phyloP scores from a whole-genome alignment of 192 early-diverging fungal genomes.

The Coemansia sp. region DNA sequence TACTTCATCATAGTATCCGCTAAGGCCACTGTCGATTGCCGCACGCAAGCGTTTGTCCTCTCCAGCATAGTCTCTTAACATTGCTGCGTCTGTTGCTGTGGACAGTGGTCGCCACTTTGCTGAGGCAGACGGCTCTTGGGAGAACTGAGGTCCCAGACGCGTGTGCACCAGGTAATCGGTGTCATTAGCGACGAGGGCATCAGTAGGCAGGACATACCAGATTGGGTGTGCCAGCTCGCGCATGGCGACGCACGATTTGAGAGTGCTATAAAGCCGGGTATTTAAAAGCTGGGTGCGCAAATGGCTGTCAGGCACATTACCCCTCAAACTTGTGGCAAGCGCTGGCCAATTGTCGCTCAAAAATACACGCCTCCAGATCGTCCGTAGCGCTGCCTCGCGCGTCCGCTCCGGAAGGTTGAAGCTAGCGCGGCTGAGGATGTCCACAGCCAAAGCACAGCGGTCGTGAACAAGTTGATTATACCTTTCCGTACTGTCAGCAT shows the following conservation, averaged over 20 bases:
- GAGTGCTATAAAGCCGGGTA: slow-evolving; percentile 30
- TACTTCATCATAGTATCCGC: slow-evolving; percentile 34
- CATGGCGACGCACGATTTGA: slow-evolving; percentile 22
- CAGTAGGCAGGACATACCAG: slow-evolving; percentile 30
- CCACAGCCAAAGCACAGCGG: slow-evolving; percentile 32
- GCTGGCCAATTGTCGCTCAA: slow-evolving; percentile 37
- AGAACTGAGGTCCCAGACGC: slow-evolving; percentile 28
- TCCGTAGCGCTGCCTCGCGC: slow-evolving; percentile 24
- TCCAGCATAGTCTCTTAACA: slow-evolving; percentile 22
- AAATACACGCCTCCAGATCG: slow-evolving; percentile 50
- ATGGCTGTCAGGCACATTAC: slow-evolving; percentile 25
- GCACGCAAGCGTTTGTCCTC: slow-evolving; percentile 28
- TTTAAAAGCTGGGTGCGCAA: slow-evolving; percentile 24
- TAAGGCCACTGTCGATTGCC: slow-evolving; percentile 25
- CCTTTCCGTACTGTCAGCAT: background rate
- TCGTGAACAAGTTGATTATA: slow-evolving; percentile 15
- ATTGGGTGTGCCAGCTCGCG: slow-evolving; percentile 36
- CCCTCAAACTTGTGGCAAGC: slow-evolving; percentile 10
- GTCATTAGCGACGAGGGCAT: slow-evolving; percentile 11
- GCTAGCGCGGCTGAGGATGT: slow-evolving; percentile 42
- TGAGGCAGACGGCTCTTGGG: background rate
- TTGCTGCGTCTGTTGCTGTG: slow-evolving; percentile 16
- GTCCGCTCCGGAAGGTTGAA: slow-evolving; percentile 23
- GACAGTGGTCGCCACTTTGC: slow-evolving; percentile 14
- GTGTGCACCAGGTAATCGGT: slow-evolving; percentile 22